Evolutionary conservation across 306 rosid genomes (phyloP).

Genomic region (Lotus japonicus): DNA sequence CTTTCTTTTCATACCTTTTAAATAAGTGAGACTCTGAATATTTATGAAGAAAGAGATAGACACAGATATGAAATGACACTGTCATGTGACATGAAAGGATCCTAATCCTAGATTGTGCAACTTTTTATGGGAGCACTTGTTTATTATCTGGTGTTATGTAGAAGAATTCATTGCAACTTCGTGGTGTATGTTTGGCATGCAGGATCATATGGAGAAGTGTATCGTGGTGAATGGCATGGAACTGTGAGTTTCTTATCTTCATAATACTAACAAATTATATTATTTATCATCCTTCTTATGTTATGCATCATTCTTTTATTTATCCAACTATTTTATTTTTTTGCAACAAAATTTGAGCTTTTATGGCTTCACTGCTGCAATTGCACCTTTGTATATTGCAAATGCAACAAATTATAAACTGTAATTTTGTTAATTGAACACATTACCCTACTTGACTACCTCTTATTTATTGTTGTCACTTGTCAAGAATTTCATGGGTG

Average conservation of each 20-base stretch:
- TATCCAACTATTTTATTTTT: too few species aligned
- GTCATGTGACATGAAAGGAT: too few species aligned
- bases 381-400: conserved; percentile 8
- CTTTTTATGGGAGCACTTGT: neutral
- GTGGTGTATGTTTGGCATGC: conserved; percentile 30
- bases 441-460: neutral
- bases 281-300: neutral
- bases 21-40: too few species aligned
- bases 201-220: conserved; percentile 99
- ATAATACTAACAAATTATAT: neutral
- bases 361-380: conserved; percentile 8
- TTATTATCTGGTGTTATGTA: conserved; percentile 1
- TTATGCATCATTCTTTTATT: neutral
- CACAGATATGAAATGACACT: too few species aligned
- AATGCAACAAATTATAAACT: conserved; percentile 1
- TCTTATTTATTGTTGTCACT: neutral
- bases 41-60: too few species aligned
- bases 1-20: too few species aligned
- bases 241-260: conserved; percentile 65
- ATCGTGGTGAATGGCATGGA: conserved; percentile 96
- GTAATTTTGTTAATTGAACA: neutral
- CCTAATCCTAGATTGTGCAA: neutral
- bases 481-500: neutral
- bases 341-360: too few species aligned
- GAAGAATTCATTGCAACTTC: conserved; percentile 10